These are phyloP conservation scores for Adansonia digitata DNA, from an alignment of 345 rosid genomes.

Conservation along the genomic window DNA sequence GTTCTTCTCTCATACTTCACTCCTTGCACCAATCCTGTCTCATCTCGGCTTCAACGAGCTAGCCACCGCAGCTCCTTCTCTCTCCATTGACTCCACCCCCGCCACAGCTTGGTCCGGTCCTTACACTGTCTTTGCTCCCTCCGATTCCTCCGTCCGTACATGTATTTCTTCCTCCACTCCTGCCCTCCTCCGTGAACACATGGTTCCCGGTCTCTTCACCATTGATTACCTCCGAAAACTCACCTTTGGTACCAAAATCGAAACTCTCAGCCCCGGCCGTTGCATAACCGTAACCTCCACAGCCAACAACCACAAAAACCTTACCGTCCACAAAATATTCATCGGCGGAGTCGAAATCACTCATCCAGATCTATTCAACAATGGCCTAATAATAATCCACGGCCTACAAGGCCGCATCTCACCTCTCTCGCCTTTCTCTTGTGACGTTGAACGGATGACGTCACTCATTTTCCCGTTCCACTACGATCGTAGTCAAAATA, in stretches of 20 bases:
- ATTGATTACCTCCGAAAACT: slow-evolving; percentile 50
- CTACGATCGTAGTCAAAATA: slow-evolving; percentile 6
- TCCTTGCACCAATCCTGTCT: slow-evolving; percentile 46
- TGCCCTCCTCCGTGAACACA: slow-evolving; percentile 57
- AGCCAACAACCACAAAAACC: slow-evolving; percentile 13
- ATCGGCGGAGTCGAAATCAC: slow-evolving; percentile 58
- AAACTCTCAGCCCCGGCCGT: slow-evolving; percentile 52
- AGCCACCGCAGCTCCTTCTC: slow-evolving; percentile 46
- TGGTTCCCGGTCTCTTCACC: slow-evolving; percentile 60
- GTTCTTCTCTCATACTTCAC: slow-evolving; percentile 28
- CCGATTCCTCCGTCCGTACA: slow-evolving; percentile 45
- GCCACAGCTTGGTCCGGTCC: slow-evolving; percentile 51
- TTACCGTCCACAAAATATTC: slow-evolving; percentile 35
- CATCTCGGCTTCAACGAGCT: slow-evolving; percentile 66
- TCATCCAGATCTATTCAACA: slow-evolving; percentile 59
- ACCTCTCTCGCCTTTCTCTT: slow-evolving; percentile 58
- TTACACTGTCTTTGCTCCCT: slow-evolving; percentile 59
- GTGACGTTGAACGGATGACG: slow-evolving; percentile 48
- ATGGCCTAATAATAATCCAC: slow-evolving; percentile 52
- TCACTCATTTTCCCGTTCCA: slow-evolving; percentile 38
- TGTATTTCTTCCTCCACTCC: slow-evolving; percentile 46
- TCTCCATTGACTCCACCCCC: slow-evolving; percentile 31
- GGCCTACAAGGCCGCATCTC: slow-evolving; percentile 59
- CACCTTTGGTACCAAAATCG: slow-evolving; percentile 52
- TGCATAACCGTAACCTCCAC: slow-evolving; percentile 53